Conservation (phyloP, 441 rosid genomes). For the Adansonia rubrostipa region DNA sequence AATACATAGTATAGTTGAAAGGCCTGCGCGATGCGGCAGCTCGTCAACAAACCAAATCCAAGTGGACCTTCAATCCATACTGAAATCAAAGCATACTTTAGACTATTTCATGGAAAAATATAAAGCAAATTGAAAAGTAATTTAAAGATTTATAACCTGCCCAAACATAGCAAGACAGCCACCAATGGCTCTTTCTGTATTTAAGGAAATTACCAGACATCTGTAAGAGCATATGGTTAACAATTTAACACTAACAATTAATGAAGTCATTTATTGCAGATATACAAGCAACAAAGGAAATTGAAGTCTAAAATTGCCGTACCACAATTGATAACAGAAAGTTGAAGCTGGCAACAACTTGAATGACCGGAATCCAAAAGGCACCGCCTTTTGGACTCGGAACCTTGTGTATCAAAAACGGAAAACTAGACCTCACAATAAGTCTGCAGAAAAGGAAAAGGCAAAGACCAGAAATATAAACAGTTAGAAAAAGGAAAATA, state of each 20-base stretch:
- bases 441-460: constrained; percentile 53
- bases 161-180: constrained; percentile 88
- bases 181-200: constrained; percentile 57
- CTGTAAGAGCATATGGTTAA: constrained; percentile 39
- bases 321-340: constrained; percentile 73
- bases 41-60: constrained; percentile 83
- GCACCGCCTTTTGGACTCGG: constrained; percentile 74
- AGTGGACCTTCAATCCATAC: constrained; percentile 95
- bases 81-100: constrained; percentile 38
- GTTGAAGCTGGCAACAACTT: constrained; percentile 76
- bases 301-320: constrained; percentile 19
- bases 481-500: background rate
- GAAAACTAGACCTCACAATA: constrained; percentile 54
- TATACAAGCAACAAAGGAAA: constrained; percentile 10
- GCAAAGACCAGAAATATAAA: constrained; percentile 4
- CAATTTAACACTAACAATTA: background rate
- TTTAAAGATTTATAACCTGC: constrained; percentile 58
- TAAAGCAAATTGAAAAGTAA: constrained; percentile 15
- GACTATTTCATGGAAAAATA: constrained; percentile 11
- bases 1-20: constrained; percentile 83
- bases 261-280: constrained; percentile 9
- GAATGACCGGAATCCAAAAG: constrained; percentile 89
- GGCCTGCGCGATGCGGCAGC: constrained; percentile 87
- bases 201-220: constrained; percentile 59
- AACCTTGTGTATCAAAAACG: constrained; percentile 69